Evolutionary conservation across 2,329 filamentous ascomycete genomes (phyloP).

Genomic region (Colletotrichum filicis): DNA sequence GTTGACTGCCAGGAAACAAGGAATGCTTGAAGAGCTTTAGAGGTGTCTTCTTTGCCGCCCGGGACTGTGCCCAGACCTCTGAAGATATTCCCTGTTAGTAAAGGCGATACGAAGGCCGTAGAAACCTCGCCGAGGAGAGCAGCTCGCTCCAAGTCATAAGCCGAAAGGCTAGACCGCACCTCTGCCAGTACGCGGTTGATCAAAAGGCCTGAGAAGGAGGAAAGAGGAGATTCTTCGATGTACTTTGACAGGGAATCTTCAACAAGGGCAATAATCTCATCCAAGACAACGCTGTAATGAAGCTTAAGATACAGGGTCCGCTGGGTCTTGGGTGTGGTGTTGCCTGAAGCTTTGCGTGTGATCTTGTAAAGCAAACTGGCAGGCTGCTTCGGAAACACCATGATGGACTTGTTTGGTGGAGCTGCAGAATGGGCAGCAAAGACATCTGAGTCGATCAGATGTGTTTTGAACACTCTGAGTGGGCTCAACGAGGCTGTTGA

Average conservation of each 20-base stretch:
- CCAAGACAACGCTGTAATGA: conserved; percentile 80
- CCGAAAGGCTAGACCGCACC: conserved; percentile 55
- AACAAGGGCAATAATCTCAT: conserved; percentile 72
- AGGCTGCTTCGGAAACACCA: conserved; percentile 84
- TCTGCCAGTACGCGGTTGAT: conserved; percentile 56
- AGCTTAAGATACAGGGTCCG: conserved; percentile 75
- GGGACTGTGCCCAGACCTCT: conserved; percentile 57
- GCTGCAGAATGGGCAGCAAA: conserved; percentile 74
- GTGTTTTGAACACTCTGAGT: conserved; percentile 76
- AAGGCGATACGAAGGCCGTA: conserved; percentile 57
- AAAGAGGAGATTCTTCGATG: conserved; percentile 53
- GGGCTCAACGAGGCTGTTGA: conserved; percentile 83
- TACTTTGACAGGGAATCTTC: conserved; percentile 52
- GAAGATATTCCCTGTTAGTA: conserved; percentile 62
- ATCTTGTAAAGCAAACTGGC: conserved; percentile 86
- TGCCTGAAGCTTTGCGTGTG: conserved; percentile 58
- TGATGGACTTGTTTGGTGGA: conserved; percentile 61
- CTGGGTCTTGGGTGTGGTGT: conserved; percentile 46
- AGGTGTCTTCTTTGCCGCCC: conserved; percentile 46
- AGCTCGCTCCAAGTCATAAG: conserved; percentile 66
- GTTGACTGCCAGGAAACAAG: conserved; percentile 50
- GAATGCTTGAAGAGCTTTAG: conserved; percentile 43
- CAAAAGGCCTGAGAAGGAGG: conserved; percentile 59
- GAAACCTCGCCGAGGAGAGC: conserved; percentile 63
- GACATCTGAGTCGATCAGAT: conserved; percentile 75